Percentiles rank a stretch among this genome's conserved stretches.
phyloP scores from a whole-genome alignment of 352 stramenopile species.

The Phytophthora pseudosyringae region DNA sequence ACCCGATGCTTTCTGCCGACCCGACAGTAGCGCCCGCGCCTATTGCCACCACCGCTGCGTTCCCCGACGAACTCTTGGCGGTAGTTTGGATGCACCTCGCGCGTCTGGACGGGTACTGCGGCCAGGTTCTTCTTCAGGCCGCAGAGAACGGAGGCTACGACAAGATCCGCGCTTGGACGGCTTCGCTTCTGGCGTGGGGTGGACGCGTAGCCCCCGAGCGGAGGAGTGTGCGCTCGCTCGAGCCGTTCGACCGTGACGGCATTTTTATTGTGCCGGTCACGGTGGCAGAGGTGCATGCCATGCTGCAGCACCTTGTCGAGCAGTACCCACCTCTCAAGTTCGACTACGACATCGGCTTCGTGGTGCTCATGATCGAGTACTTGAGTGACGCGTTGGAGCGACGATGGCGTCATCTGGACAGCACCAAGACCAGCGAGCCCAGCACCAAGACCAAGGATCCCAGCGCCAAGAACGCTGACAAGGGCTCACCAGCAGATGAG shows the following conservation, averaged over 20 bases:
- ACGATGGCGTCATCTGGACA: conserved; percentile 60
- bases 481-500: conserved; percentile 4
- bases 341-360: conserved; percentile 75
- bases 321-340: conserved; percentile 70
- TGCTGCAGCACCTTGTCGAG: conserved; percentile 60
- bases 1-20: conserved; percentile 38
- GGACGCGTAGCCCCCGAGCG: conserved; percentile 45
- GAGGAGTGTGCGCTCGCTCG: conserved; percentile 45
- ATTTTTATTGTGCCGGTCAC: conserved; percentile 71
- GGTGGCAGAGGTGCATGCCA: conserved; percentile 59
- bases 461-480: conserved; percentile 4
- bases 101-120: conserved; percentile 82
- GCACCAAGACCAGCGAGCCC: conserved; percentile 10
- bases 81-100: conserved; percentile 87
- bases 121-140: conserved; percentile 80
- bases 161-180: conserved; percentile 81
- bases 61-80: conserved; percentile 72
- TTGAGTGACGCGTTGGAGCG: conserved; percentile 68
- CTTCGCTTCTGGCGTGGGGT: conserved; percentile 80
- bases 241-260: conserved; percentile 73
- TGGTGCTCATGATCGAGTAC: conserved; percentile 82
- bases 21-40: conserved; percentile 12
- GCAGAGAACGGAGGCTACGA: conserved; percentile 78
- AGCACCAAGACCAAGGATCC: conserved; percentile 1
- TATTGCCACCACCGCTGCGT: conserved; percentile 37